These are phyloP conservation scores for Penicillium brasilianum DNA, from an alignment of 2,329 filamentous ascomycete genomes.

Conservation along the genomic window DNA sequence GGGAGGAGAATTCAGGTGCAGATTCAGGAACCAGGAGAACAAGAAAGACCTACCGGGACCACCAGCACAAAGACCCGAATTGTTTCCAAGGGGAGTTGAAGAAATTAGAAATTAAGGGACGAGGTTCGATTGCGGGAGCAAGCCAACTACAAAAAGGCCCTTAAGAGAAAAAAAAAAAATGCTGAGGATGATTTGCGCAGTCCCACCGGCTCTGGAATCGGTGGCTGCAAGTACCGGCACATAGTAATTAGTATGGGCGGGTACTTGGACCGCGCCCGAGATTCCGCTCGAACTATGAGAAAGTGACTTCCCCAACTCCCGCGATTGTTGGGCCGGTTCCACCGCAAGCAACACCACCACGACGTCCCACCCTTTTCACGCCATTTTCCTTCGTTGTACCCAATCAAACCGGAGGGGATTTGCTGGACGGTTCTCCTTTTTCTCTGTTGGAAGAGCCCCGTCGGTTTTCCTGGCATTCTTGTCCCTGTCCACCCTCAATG, in stretches of 20 bases:
- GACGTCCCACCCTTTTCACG: conserved; percentile 21
- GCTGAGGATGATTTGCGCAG: conserved; percentile 28
- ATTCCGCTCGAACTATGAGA: no score
- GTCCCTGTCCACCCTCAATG: not conserved
- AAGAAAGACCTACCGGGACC: conserved; percentile 19
- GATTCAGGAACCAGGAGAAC: conserved; percentile 1
- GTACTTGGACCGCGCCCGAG: no score
- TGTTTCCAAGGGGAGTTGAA: conserved; percentile 2
- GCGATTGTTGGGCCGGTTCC: conserved; percentile 36
- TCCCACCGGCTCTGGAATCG: conserved; percentile 28
- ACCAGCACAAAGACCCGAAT: conserved; percentile 19
- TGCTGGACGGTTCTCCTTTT: not conserved
- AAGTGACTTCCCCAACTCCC: conserved; percentile 29
- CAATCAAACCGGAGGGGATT: not conserved
- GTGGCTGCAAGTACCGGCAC: conserved; percentile 17
- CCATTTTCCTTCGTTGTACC: not conserved
- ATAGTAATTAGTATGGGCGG: conserved; percentile 19
- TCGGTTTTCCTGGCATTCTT: not conserved
- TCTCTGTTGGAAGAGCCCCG: no score
- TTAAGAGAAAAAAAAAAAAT: conserved; percentile 27
- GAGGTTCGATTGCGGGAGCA: not conserved
- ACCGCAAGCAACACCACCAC: conserved; percentile 20
- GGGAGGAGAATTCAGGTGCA: not conserved
- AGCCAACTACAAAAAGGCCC: not conserved
- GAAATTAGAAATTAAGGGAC: conserved; percentile 4